These are phyloP conservation scores for Thermothielavioides terrestris DNA, from an alignment of 495 filamentous ascomycete genomes.

Conservation along the genomic window DNA sequence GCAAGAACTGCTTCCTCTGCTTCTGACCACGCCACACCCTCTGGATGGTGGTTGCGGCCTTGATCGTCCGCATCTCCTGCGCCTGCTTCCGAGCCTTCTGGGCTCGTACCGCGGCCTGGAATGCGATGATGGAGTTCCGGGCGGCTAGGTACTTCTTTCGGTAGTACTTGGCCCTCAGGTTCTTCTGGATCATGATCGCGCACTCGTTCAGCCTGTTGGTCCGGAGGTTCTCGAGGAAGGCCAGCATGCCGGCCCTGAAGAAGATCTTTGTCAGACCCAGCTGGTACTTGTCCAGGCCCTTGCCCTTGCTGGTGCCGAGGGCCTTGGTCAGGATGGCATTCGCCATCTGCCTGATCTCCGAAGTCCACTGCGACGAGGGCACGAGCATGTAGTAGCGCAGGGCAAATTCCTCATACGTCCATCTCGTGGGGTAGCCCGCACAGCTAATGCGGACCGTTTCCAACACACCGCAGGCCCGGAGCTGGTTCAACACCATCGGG, in stretches of 20 bases:
- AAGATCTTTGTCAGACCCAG: conserved; percentile 97
- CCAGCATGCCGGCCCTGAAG: conserved; percentile 97
- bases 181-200: conserved; percentile 98
- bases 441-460: conserved; percentile 98
- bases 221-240: conserved; percentile 88
- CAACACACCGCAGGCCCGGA: conserved; percentile 96
- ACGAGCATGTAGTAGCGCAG: conserved; percentile 98
- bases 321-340: conserved; percentile 84
- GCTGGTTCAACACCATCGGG: conserved; percentile 95
- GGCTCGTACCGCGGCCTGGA: conserved; percentile 68
- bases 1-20: conserved; percentile 67
- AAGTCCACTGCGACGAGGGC: conserved; percentile 82
- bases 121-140: conserved; percentile 64
- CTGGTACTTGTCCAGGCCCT: conserved; percentile 91
- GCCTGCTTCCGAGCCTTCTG: conserved; percentile 67
- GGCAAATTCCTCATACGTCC: conserved; percentile 99
- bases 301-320: conserved; percentile 65
- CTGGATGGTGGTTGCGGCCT: conserved; percentile 89
- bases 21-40: conserved; percentile 87
- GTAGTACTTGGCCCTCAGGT: conserved; percentile 89
- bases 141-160: conserved; percentile 86
- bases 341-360: conserved; percentile 88
- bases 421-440: conserved; percentile 93
- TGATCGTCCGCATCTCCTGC: conserved; percentile 70
- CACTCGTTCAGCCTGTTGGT: conserved; percentile 86